A percentile compares a stretch with the other conserved stretches of the same genome.
These are phyloP conservation scores for Fusarium palustre DNA, from an alignment of 2,329 filamentous ascomycete genomes.

Conservation along the genomic window DNA sequence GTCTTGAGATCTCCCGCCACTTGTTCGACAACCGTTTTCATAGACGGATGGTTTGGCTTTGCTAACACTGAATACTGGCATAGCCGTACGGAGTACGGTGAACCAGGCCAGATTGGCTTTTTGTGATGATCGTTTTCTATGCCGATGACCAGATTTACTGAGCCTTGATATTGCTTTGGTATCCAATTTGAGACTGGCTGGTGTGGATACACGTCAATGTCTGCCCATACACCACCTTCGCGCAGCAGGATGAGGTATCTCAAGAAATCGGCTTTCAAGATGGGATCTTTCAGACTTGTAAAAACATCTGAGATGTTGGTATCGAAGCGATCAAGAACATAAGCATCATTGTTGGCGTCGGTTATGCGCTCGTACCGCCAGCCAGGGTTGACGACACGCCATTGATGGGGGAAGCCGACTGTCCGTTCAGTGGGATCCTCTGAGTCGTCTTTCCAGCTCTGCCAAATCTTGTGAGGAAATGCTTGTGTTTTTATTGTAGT, in stretches of 20 bases:
- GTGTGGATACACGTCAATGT: slow-evolving; percentile 75
- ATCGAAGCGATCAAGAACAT: slow-evolving; percentile 74
- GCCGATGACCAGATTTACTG: slow-evolving; percentile 74
- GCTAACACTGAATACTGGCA: slow-evolving; percentile 80
- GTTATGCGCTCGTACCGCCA: slow-evolving; percentile 49
- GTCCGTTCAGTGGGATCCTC: slow-evolving; percentile 47
- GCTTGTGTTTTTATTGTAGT: slow-evolving; percentile 1
- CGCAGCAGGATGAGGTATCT: slow-evolving; percentile 72
- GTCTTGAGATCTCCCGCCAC: slow-evolving; percentile 60
- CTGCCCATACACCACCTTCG: slow-evolving; percentile 76
- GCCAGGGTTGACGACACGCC: slow-evolving; percentile 42
- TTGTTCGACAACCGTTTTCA: slow-evolving; percentile 73
- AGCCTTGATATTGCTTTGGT: slow-evolving; percentile 60
- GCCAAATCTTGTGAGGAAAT: slow-evolving; percentile 48
- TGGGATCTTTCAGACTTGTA: slow-evolving; percentile 59
- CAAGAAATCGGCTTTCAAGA: slow-evolving; percentile 71
- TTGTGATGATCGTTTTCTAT: slow-evolving; percentile 72
- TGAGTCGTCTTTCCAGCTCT: slow-evolving; percentile 49
- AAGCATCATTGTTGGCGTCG: slow-evolving; percentile 45
- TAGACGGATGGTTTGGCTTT: slow-evolving; percentile 77
- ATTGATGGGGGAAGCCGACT: slow-evolving; percentile 46
- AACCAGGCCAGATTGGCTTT: slow-evolving; percentile 62
- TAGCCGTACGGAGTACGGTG: slow-evolving; percentile 77
- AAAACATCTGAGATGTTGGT: slow-evolving; percentile 65
- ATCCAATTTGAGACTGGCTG: slow-evolving; percentile 76